Evolutionary conservation across 2,329 filamentous ascomycete species (phyloP), one percentile per base, ranked within the genome.

Genomic region (Trichoderma lentiforme): DNA sequence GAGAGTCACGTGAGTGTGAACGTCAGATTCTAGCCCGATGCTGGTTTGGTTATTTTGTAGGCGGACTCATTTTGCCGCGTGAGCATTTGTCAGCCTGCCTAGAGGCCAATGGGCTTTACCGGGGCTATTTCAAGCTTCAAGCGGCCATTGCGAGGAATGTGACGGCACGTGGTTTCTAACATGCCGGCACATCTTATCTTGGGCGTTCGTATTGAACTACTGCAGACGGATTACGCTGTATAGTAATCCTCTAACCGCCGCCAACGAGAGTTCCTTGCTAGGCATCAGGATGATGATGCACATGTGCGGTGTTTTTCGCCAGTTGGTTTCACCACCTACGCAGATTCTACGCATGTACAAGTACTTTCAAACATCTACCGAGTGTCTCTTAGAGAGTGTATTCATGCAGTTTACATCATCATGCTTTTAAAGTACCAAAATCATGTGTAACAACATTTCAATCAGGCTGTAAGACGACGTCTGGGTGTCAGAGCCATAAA

Each of bases 81-180:
- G 15, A 30, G 63, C 63, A 65, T 65, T 65, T 65, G 63, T 65
- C 63, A 65, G 63, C 63, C 63, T 9, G 39, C 15, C 39, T 4
- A 43, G 39, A 51, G 21, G 47, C 47, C n/a, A 53, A 53, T 24
- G 47, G 47, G 21, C 11, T 53, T 53, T 14, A 21, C n/a, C 11
- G 21, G 47, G 47, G 47, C 47, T 24, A 53, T 53, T 21, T 53
- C 47, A 21, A 24, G 11, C 47, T 53, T 24, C 7, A 12, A 21
- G n/a, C 43, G n/a, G 9, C 18, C 43, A 47, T 51, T 51, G 8
- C 2, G n/a, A 51, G 43, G 43, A 21, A 24, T 53, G n/a, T 24
- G n/a, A 21, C 47, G 21, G 47, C 47, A 53, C 47, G 21, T 53
- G 47, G n/a, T 24, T 12, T 21, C n/a, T 21, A 21, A 12, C 3